Evolutionary conservation across 2,329 filamentous ascomycete species (phyloP).

Genomic region (Fusarium sp.): DNA sequence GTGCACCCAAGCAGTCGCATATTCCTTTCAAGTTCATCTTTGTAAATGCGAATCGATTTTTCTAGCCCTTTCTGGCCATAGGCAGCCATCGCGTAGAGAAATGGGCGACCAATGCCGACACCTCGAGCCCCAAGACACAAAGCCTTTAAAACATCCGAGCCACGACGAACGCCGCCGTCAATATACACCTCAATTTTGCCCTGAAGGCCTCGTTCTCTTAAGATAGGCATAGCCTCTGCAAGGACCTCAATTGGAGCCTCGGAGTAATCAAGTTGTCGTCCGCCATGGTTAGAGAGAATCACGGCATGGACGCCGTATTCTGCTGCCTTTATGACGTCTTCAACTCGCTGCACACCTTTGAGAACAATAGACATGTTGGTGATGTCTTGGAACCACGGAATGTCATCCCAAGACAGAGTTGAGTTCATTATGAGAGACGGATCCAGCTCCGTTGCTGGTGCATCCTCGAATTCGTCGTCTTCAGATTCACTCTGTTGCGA

Average conservation of each 20-base stretch:
- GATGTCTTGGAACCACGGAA: slow-evolving; percentile 88
- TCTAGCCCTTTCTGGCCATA: slow-evolving; percentile 91
- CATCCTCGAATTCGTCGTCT: slow-evolving; percentile 4
- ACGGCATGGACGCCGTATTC: slow-evolving; percentile 85
- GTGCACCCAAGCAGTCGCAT: slow-evolving; percentile 90
- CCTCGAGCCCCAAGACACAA: slow-evolving; percentile 89
- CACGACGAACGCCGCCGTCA: slow-evolving; percentile 87
- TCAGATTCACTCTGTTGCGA: neutral
- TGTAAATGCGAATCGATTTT: slow-evolving; percentile 87
- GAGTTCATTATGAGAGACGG: slow-evolving; percentile 62
- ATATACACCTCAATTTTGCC: slow-evolving; percentile 85
- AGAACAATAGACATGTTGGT: slow-evolving; percentile 93
- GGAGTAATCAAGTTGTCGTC: slow-evolving; percentile 90
- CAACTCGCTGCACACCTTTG: slow-evolving; percentile 94
- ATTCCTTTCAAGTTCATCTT: slow-evolving; percentile 98
- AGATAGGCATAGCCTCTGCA: slow-evolving; percentile 88
- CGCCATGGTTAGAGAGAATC: slow-evolving; percentile 94
- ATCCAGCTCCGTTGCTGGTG: slow-evolving; percentile 16
- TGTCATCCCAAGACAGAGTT: slow-evolving; percentile 88
- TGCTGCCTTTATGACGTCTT: slow-evolving; percentile 86
- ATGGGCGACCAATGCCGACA: slow-evolving; percentile 92
- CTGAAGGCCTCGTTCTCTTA: slow-evolving; percentile 75
- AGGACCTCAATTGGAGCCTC: slow-evolving; percentile 87
- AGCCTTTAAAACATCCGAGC: slow-evolving; percentile 93
- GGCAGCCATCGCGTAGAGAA: slow-evolving; percentile 92